Evolutionary conservation across 1,284 basidiomycete genomes (phyloP).

Genomic region (Rhodotorula sp.): DNA sequence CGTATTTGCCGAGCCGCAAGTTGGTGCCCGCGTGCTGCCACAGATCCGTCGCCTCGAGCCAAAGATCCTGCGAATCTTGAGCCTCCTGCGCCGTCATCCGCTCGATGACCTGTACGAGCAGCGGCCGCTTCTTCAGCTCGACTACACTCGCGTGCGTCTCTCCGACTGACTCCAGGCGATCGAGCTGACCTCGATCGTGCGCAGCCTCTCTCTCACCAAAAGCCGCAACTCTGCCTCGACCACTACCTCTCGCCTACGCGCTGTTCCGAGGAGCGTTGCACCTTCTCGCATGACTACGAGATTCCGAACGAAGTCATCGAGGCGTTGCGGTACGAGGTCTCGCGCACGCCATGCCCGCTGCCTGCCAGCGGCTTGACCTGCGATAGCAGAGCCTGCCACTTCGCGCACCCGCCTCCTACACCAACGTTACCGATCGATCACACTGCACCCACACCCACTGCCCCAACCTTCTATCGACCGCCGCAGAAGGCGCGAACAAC

Average conservation of each 20-base stretch:
- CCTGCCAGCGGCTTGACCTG: neutral
- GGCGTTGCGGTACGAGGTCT: conserved; percentile 2
- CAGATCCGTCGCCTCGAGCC: neutral
- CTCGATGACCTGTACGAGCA: neutral
- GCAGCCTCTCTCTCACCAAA: conserved; percentile 15
- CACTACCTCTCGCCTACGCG: conserved; percentile 7
- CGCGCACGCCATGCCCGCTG: conserved; percentile 13
- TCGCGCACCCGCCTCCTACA: conserved; percentile 12
- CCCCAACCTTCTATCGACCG: neutral
- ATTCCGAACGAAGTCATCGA: conserved; percentile 3
- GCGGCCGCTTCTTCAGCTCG: neutral
- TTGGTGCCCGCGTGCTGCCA: neutral
- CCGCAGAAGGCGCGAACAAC: neutral
- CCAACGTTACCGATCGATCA: neutral
- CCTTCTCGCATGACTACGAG: conserved; percentile 17
- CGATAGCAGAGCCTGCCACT: conserved; percentile 9
- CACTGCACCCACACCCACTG: neutral
- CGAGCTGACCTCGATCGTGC: neutral
- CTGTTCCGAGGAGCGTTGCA: conserved; percentile 14
- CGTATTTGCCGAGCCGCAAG: conserved; percentile 17
- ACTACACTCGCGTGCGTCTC: conserved; percentile 5
- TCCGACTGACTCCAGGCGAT: neutral
- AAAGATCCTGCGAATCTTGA: neutral
- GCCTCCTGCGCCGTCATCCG: conserved; percentile 3
- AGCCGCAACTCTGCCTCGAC: conserved; percentile 25